Evolutionary conservation across 2,329 filamentous ascomycete species (phyloP), one percentile per base, ranked within the genome.

Genomic region (Exophiala viscosa): DNA sequence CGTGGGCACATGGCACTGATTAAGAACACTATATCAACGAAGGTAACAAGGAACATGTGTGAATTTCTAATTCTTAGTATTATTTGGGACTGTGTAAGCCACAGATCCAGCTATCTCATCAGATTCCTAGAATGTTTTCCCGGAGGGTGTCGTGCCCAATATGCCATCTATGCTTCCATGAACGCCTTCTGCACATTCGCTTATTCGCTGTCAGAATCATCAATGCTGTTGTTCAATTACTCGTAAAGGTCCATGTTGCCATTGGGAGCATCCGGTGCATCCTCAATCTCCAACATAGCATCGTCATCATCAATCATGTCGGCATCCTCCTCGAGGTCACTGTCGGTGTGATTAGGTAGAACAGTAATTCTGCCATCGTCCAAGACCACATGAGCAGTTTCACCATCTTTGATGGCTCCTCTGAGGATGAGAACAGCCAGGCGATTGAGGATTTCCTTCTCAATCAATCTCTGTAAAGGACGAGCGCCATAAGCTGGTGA

Each of bases 371-470:
- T 88, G 41, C 88, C 88, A 58, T 90, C 83, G 28, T 86, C 80
- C 55, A 97, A 78, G 41, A 88, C 84, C 18, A 97, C 89, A 20
- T 81, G 78, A 1, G 93, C 93, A 1, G 71, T 74, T 74, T 99
- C 93, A 39, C 91, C 91, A 61, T 99, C 92, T 62, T 80, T 83
- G 68, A 99, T 85, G 49, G 82, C 84, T 59, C 90, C 90, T 59
- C 90, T 83, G 18, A 99, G 79, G 59, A 99, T 95, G 59, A 97
- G 80, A 36, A 99, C 88, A 1, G 93, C 93, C 59, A 99, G 76
- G 45, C 86, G 85, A 73, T 99, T 99, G 65, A 99, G 83, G 2
- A 99, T 90, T 71, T 99, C 93, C 73, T 93, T 93, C 76, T 99
- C 93, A 63, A 99, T 96, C 54, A 99, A 82, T 48, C 93, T 82